phyloP scores from a whole-genome alignment of 257 asterid species.

The Phtheirospermum japonicum region DNA sequence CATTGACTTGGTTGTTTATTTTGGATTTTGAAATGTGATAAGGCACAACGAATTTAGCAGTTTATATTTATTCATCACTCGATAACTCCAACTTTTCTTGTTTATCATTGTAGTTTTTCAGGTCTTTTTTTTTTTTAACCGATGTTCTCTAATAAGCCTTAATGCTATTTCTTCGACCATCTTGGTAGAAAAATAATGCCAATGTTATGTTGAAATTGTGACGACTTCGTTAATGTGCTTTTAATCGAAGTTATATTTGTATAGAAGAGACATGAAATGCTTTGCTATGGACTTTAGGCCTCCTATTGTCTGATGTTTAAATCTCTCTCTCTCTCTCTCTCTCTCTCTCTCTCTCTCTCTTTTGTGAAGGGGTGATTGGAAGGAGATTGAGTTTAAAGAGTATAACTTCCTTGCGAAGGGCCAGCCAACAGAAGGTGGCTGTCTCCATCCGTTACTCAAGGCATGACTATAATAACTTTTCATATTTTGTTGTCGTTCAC shows the following conservation, averaged over 20 bases:
- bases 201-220: background rate
- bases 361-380: slow-evolving; percentile 85
- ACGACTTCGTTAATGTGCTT: background rate
- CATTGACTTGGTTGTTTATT: slow-evolving; percentile 19
- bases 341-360: too few species aligned
- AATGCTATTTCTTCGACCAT: background rate
- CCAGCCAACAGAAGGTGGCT: slow-evolving; percentile 94
- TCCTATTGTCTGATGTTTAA: slow-evolving; percentile 7
- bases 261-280: background rate
- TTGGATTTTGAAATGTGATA: background rate
- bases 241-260: background rate
- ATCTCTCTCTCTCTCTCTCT: too few species aligned
- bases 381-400: slow-evolving; percentile 84
- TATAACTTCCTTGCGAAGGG: slow-evolving; percentile 96
- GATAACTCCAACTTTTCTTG: slow-evolving; percentile 8
- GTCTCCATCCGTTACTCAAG: slow-evolving; percentile 91
- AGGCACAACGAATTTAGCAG: background rate
- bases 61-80: background rate
- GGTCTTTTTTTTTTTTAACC: background rate
- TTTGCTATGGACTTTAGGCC: background rate
- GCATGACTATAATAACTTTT: slow-evolving; percentile 39
- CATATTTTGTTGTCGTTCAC: slow-evolving; percentile 19
- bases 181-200: background rate
- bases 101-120: background rate
- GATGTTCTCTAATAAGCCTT: background rate